Percentiles rank a stretch among this genome's conserved stretches.
Evolutionary conservation across 2,329 filamentous ascomycete genomes (phyloP).

Genomic region (Aspergillus tubingensis): DNA sequence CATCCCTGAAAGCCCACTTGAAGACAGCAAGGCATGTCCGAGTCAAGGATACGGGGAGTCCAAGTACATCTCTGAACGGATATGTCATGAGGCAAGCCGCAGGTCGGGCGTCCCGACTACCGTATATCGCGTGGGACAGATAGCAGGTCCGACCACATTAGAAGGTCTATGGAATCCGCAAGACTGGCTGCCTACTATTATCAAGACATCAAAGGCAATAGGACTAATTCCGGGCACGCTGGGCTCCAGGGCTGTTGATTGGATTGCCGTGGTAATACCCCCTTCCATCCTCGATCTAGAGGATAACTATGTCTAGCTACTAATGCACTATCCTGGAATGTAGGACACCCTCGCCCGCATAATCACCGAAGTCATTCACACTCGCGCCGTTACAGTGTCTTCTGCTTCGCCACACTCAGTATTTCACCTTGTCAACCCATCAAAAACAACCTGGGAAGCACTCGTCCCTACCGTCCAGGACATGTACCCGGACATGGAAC

Average conservation of each 20-base stretch:
- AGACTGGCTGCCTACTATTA: background rate
- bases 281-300: background rate
- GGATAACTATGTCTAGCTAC: background rate
- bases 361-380: background rate
- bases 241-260: background rate
- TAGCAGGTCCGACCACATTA: background rate
- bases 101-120: background rate
- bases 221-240: background rate
- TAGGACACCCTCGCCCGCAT: background rate
- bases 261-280: background rate
- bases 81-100: background rate
- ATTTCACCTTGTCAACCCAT: background rate
- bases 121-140: background rate
- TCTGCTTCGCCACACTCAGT: background rate
- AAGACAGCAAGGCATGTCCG: background rate
- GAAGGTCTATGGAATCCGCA: background rate
- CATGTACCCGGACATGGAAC: background rate
- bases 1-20: background rate
- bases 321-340: background rate
- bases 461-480: background rate
- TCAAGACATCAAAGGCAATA: background rate
- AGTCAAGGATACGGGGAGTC: background rate
- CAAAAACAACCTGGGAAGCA: background rate
- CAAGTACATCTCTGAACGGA: background rate
- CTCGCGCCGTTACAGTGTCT: background rate